Percentiles rank a stretch among this genome's conserved stretches.
phyloP scores from a whole-genome alignment of 768 basidiomycete genomes.

The Amanita pseudoporphyria region DNA sequence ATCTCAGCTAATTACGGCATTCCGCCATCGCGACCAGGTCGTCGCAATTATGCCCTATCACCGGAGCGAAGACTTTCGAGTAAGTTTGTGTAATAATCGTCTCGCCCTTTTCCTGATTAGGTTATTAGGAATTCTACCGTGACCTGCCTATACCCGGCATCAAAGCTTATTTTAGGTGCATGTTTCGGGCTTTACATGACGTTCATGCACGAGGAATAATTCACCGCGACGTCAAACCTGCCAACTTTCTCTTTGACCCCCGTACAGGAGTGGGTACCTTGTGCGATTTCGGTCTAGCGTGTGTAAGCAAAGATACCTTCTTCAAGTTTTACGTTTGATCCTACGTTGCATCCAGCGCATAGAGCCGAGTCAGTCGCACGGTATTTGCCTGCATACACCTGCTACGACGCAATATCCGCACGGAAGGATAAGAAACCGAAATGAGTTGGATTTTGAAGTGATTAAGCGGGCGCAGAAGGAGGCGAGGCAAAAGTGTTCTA shows the following conservation, averaged over 20 bases:
- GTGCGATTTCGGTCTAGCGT: constrained; percentile 94
- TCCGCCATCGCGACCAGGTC: constrained; percentile 84
- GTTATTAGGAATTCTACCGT: constrained; percentile 63
- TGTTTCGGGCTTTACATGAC: constrained; percentile 85
- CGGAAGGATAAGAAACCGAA: constrained; percentile 39
- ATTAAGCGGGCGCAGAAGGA: constrained; percentile 53
- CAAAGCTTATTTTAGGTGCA: constrained; percentile 80
- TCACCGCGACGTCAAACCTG: constrained; percentile 96
- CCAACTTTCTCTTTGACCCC: constrained; percentile 93
- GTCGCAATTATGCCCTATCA: constrained; percentile 93
- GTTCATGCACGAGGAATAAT: constrained; percentile 82
- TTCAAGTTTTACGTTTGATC: neutral
- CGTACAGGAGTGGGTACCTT: constrained; percentile 74
- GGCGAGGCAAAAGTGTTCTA: constrained; percentile 43
- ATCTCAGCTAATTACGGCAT: constrained; percentile 91
- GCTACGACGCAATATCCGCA: constrained; percentile 57
- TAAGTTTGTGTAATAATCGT: constrained; percentile 28
- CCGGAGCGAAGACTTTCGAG: constrained; percentile 86
- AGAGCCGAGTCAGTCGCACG: constrained; percentile 35
- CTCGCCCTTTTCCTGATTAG: neutral
- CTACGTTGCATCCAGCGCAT: constrained; percentile 35
- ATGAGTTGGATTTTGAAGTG: constrained; percentile 36
- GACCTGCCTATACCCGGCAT: constrained; percentile 66
- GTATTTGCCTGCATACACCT: constrained; percentile 71
- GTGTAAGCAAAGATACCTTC: constrained; percentile 40